A percentile compares a stretch with the other conserved stretches of the same genome.
Evolutionary conservation across 176 grass and related monocot species (phyloP).

Genomic region (Dactylis glomerata): DNA sequence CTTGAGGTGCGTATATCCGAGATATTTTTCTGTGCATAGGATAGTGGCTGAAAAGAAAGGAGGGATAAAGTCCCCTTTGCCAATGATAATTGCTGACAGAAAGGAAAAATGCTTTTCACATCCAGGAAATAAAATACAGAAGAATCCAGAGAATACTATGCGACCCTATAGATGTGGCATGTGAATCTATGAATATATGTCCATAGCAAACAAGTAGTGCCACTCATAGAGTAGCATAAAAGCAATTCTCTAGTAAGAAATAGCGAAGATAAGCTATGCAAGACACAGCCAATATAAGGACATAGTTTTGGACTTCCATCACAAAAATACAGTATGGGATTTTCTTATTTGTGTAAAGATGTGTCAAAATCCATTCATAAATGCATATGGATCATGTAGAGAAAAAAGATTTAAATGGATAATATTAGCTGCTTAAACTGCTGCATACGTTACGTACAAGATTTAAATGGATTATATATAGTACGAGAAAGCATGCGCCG

Average conservation of each 20-base stretch:
- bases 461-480: neutral
- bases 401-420: neutral
- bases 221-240: constrained; percentile 6
- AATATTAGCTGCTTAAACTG: neutral
- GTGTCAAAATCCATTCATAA: neutral
- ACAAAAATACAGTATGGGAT: neutral
- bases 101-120: constrained; percentile 34
- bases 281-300: neutral
- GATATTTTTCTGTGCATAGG: neutral
- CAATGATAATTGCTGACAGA: constrained; percentile 31
- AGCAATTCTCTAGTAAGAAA: constrained; percentile 18
- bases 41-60: constrained; percentile 23
- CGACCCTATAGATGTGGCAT: neutral
- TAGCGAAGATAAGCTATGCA: constrained; percentile 1
- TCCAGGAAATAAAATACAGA: constrained; percentile 16
- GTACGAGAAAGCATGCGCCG: neutral
- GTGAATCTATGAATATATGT: neutral
- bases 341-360: neutral
- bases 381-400: neutral
- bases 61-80: constrained; percentile 18
- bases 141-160: neutral
- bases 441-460: neutral
- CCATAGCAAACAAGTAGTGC: neutral
- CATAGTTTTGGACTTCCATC: neutral
- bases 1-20: neutral